Evolutionary conservation across 495 filamentous ascomycete genomes (phyloP).

Genomic region (Penicillium arizonense): DNA sequence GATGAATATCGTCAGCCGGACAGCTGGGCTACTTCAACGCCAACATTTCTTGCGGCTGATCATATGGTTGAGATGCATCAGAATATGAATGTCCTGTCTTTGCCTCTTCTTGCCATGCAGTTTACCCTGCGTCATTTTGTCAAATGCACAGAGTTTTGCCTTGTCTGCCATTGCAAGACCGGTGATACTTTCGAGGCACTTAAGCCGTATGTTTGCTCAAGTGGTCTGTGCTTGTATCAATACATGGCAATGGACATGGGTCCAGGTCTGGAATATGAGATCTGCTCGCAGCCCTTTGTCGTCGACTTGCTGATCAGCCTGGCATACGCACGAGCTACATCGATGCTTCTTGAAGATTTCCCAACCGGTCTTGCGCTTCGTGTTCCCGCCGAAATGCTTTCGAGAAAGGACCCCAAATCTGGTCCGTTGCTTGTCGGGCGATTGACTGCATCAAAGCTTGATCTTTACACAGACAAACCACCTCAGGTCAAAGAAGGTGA

Average conservation of each 20-base stretch:
- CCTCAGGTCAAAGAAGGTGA: constrained; percentile 46
- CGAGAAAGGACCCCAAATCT: neutral
- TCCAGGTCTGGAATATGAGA: constrained; percentile 81
- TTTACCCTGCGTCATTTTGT: constrained; percentile 78
- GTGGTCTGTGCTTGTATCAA: constrained; percentile 81
- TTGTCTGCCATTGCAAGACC: constrained; percentile 77
- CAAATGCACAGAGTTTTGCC: constrained; percentile 82
- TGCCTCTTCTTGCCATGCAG: constrained; percentile 77
- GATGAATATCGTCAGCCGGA: constrained; percentile 20
- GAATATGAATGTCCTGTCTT: constrained; percentile 36
- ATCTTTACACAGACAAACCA: constrained; percentile 37
- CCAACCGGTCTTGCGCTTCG: constrained; percentile 67
- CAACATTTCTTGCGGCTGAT: constrained; percentile 44
- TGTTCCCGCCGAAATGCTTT: constrained; percentile 47
- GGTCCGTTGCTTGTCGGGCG: neutral
- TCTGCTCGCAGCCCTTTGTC: constrained; percentile 75
- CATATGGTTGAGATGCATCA: constrained; percentile 40
- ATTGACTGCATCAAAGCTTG: constrained; percentile 32
- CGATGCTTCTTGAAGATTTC: constrained; percentile 52
- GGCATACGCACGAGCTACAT: constrained; percentile 63
- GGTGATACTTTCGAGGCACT: constrained; percentile 76
- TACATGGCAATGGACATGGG: constrained; percentile 90
- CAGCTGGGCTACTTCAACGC: constrained; percentile 22
- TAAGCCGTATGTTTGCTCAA: constrained; percentile 86
- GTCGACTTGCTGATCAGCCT: constrained; percentile 86